Conservation (phyloP, 1,139 yeast genomes). For the Diutina sp. region DNA sequence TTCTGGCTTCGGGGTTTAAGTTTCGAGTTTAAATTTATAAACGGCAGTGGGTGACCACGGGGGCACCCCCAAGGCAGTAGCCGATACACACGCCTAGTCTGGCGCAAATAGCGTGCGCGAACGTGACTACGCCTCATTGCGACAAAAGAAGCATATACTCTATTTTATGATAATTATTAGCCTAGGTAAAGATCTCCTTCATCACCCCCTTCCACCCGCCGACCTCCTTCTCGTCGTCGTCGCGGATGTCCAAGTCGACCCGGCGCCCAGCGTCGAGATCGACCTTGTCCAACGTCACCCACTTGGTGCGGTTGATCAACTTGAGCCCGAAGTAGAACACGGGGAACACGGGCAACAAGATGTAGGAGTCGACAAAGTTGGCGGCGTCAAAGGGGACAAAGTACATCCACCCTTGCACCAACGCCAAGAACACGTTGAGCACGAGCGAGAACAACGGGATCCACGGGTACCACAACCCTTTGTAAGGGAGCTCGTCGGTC, state of each 20-base stretch:
- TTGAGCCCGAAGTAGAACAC: constrained; percentile 28
- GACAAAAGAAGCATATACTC: not conserved
- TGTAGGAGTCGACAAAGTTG: constrained; percentile 53
- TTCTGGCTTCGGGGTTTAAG: no score
- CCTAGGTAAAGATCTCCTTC: not conserved
- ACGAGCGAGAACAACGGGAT: constrained; percentile 37
- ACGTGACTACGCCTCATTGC: no score
- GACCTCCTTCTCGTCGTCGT: not conserved
- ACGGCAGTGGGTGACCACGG: no score
- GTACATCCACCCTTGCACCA: constrained; percentile 60
- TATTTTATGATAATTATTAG: not conserved
- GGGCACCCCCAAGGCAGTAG: no score
- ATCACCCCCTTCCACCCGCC: not conserved
- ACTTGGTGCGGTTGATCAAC: constrained; percentile 28
- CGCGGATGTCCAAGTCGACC: constrained; percentile 14
- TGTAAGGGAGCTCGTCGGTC: constrained; percentile 38
- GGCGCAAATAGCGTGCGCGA: no score
- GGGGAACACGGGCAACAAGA: constrained; percentile 45
- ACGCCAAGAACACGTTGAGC: constrained; percentile 39
- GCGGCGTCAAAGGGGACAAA: constrained; percentile 50
- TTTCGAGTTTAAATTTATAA: no score
- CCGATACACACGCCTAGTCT: no score
- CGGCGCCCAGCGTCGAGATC: constrained; percentile 35
- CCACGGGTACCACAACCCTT: constrained; percentile 40
- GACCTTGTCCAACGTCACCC: constrained; percentile 26